These are phyloP conservation scores for Cephalotrichum gorgonifer DNA, from an alignment of 2,329 filamentous ascomycete species.

Conservation along the genomic window DNA sequence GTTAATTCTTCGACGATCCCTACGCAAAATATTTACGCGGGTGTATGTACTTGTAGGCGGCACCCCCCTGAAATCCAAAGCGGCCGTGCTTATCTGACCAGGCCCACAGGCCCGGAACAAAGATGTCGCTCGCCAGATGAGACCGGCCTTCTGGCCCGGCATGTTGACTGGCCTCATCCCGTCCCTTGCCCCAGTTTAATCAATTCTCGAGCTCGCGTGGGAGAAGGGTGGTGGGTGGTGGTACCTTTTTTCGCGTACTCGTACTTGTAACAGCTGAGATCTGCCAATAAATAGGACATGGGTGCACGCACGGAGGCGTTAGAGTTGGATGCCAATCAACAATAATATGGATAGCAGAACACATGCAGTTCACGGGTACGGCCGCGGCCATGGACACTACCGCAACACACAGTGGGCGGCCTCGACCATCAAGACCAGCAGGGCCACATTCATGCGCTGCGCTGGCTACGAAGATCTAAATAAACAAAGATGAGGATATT, in stretches of 20 bases:
- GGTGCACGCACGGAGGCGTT: too few relatives aligned
- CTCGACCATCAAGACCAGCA: background rate
- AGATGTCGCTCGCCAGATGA: slow-evolving; percentile 1
- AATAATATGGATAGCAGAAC: background rate
- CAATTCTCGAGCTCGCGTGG: background rate
- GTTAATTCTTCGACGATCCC: too few relatives aligned
- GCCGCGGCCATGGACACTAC: background rate
- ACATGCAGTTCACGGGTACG: background rate
- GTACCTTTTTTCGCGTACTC: too few relatives aligned
- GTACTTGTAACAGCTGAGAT: too few relatives aligned
- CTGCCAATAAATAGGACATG: too few relatives aligned
- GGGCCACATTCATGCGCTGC: background rate
- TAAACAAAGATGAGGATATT: background rate
- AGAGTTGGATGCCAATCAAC: too few relatives aligned
- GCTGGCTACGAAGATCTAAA: background rate
- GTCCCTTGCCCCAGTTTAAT: background rate
- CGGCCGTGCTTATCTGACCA: background rate
- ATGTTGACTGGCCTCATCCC: background rate
- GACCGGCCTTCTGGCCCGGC: background rate
- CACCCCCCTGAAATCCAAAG: too few relatives aligned
- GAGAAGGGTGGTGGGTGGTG: too few relatives aligned
- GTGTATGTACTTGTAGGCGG: too few relatives aligned
- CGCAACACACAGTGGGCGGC: background rate
- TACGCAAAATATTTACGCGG: too few relatives aligned
- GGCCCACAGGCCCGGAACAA: background rate